A percentile compares a stretch with the other conserved stretches of the same genome.
These are phyloP conservation scores for Hypericum androsaemum DNA, from an alignment of 345 rosid species.

Conservation along the genomic window DNA sequence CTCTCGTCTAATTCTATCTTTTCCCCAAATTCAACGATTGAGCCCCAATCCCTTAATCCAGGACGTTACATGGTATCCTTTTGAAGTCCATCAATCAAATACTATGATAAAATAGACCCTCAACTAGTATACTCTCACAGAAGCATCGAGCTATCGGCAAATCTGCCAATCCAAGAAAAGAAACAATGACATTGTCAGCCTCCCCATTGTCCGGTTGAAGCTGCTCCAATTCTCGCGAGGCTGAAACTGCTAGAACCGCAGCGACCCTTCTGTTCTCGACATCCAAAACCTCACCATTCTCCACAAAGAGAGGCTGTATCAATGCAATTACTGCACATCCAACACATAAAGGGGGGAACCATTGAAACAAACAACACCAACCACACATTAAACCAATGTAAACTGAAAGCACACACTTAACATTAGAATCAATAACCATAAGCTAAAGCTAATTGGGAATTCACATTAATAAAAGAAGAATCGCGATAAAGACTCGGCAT, in stretches of 20 bases:
- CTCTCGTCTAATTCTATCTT: too few relatives aligned
- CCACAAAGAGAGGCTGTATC: slow-evolving; percentile 47
- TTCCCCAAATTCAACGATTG: too few relatives aligned
- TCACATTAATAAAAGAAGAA: background rate
- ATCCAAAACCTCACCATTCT: slow-evolving; percentile 41
- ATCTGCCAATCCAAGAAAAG: slow-evolving; percentile 83
- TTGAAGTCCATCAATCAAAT: too few relatives aligned
- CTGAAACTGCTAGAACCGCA: slow-evolving; percentile 40
- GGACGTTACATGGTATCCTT: too few relatives aligned
- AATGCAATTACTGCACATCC: slow-evolving; percentile 51
- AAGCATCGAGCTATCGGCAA: too few relatives aligned
- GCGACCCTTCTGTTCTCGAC: slow-evolving; percentile 37
- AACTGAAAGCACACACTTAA: too few relatives aligned
- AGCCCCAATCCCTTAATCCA: too few relatives aligned
- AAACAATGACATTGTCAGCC: slow-evolving; percentile 41
- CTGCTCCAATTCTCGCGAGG: slow-evolving; percentile 46
- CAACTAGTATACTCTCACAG: too few relatives aligned
- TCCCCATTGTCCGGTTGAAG: slow-evolving; percentile 39
- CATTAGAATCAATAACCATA: too few relatives aligned
- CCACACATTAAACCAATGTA: too few relatives aligned
- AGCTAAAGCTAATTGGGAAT: too few relatives aligned
- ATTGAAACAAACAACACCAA: background rate
- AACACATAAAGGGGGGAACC: slow-evolving; percentile 10
- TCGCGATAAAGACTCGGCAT: background rate
- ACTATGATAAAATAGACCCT: too few relatives aligned